A percentile compares a stretch with the other conserved stretches of the same genome.
These are phyloP conservation scores for Monilinia fructigena DNA, from an alignment of 2,329 filamentous ascomycete genomes.

Conservation along the genomic window DNA sequence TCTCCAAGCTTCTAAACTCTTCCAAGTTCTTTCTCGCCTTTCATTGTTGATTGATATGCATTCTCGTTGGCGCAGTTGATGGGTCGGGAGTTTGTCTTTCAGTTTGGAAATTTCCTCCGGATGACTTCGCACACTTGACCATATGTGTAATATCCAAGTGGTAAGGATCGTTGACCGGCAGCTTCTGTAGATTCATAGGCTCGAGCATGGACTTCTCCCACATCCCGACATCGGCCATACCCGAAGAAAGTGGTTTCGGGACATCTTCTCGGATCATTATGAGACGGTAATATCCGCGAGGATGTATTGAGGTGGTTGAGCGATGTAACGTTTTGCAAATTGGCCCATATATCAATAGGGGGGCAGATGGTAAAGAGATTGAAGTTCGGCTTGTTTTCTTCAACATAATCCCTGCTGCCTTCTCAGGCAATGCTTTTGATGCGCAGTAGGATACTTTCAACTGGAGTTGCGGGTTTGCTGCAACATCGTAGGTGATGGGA, in stretches of 20 bases:
- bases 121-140: slow-evolving; percentile 57
- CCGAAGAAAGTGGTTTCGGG: slow-evolving; percentile 48
- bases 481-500: slow-evolving; percentile 49
- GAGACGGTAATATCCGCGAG: slow-evolving; percentile 66
- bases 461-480: slow-evolving; percentile 32
- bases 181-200: slow-evolving; percentile 55
- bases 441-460: slow-evolving; percentile 36
- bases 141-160: slow-evolving; percentile 58
- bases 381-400: slow-evolving; percentile 53
- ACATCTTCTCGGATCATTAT: slow-evolving; percentile 57
- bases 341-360: slow-evolving; percentile 60
- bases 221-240: slow-evolving; percentile 61
- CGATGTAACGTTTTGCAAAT: slow-evolving; percentile 58
- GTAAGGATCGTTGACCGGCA: slow-evolving; percentile 60
- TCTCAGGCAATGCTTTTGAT: slow-evolving; percentile 63
- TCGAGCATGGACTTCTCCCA: slow-evolving; percentile 59
- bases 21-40: slow-evolving; percentile 32
- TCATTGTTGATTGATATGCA: slow-evolving; percentile 32
- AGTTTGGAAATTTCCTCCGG: slow-evolving; percentile 53
- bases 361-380: slow-evolving; percentile 59
- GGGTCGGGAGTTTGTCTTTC: slow-evolving; percentile 47
- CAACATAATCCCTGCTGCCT: slow-evolving; percentile 59
- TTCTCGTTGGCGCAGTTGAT: slow-evolving; percentile 24
- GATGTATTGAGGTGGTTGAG: slow-evolving; percentile 67
- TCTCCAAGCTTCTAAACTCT: slow-evolving; percentile 32